Base-by-base conservation (phyloP, 495 filamentous ascomycete species). In the Xylaria nigripes region DNA sequence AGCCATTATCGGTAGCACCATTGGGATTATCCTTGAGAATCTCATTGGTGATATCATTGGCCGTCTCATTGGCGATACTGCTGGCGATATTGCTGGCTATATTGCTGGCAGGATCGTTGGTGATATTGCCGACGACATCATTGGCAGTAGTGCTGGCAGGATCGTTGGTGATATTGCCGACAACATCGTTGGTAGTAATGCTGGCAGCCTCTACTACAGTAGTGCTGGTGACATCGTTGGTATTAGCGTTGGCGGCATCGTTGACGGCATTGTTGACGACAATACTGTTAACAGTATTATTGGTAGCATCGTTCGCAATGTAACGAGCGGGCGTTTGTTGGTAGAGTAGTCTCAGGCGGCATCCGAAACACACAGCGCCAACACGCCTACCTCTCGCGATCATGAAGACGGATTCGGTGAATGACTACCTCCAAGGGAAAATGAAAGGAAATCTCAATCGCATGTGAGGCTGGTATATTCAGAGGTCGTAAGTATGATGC, bases 351-450 rank as follows among this genome's bases (percentile, higher is more conserved):
- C 62, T 68, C 43, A 71, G 53, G 36, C 66, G 75, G 62, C 77
- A 80, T 67, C 69, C 61, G 41, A 77, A 60, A 69, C 77, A 80
- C 63, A 79, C 68, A 52, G 72, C 70, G 62, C 69, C 55, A 51
- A 68, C 51, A 13, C 63, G 48, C 15, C 64, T 55, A 46, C 62
- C 64, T 51, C 68, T 63, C 46, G 68, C 47, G 60, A 79, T 70
- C 77, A 80, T 79, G 45, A 64, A 66, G 60, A 57, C 57, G 43
- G 61, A 41, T 50, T 12, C 12, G 30, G n/a, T 25, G 36, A 18
- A 6, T 16, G 36, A 1, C n/a, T 40, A 18, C 36, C 36, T 16
- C 36, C 15, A 40, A 4, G 36, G 5, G 16, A 19, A 38, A 23
- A 18, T 19, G 25, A 45, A 36, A 34, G 36, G 18, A 21, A 36